A percentile compares a stretch with the other conserved stretches of the same genome.
phyloP scores from a whole-genome alignment of 1,139 yeast genomes.

The Pichia sp. region DNA sequence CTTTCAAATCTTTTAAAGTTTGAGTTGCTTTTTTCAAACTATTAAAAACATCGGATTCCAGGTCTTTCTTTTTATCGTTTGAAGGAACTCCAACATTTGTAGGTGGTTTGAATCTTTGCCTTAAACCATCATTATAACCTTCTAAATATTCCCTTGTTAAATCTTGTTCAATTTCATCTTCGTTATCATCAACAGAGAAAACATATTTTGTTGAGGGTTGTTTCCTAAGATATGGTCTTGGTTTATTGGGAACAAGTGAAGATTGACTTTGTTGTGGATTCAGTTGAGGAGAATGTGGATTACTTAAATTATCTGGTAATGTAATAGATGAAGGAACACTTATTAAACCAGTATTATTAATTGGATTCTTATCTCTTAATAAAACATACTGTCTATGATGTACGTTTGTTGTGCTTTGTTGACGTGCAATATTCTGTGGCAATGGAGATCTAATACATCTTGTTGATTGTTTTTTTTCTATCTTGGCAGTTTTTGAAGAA shows the following conservation, averaged over 20 bases:
- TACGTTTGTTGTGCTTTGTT: constrained; percentile 20
- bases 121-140: constrained; percentile 66
- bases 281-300: constrained; percentile 14
- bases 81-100: constrained; percentile 2
- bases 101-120: constrained; percentile 28
- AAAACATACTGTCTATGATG: constrained; percentile 30
- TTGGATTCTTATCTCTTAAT: constrained; percentile 23
- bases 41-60: constrained; percentile 25
- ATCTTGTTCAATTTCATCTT: constrained; percentile 53
- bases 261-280: constrained; percentile 8
- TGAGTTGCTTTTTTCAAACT: constrained; percentile 21
- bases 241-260: constrained; percentile 15
- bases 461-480: constrained; percentile 11
- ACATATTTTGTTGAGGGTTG: constrained; percentile 32
- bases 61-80: constrained; percentile 17
- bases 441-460: constrained; percentile 24
- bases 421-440: constrained; percentile 21
- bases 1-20: constrained; percentile 22
- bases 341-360: too few species aligned
- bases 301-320: neutral
- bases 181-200: constrained; percentile 75
- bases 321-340: constrained; percentile 2
- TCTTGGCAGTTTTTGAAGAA: neutral
- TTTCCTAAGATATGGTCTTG: constrained; percentile 23
- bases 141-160: constrained; percentile 59